Evolutionary conservation across 805 yeast genomes (phyloP).

Genomic region (Candida ovalis): DNA sequence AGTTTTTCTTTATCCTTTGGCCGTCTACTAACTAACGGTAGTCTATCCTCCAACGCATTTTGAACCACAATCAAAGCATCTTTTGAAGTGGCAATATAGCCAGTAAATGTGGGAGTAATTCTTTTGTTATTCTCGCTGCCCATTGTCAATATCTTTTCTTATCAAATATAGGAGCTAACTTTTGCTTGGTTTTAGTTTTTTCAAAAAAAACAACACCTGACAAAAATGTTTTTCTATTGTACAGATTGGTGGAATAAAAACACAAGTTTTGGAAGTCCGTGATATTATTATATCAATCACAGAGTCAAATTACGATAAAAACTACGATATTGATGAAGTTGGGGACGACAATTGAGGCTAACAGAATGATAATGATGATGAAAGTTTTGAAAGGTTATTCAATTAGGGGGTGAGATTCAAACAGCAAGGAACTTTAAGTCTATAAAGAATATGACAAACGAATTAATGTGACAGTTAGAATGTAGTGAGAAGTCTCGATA

Average conservation of each 20-base stretch:
- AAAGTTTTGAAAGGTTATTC: background rate
- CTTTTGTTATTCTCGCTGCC: slow-evolving; percentile 1
- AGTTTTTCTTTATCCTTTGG: slow-evolving; percentile 78
- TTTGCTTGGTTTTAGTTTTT: background rate
- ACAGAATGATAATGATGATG: background rate
- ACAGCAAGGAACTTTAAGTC: background rate
- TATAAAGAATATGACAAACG: background rate
- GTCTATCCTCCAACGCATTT: slow-evolving; percentile 60
- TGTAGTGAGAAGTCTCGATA: background rate
- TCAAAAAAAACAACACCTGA: too few relatives aligned
- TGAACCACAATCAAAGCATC: slow-evolving; percentile 83
- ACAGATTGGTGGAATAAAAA: background rate
- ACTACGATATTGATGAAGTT: background rate
- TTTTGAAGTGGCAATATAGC: slow-evolving; percentile 75
- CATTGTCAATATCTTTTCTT: too few relatives aligned
- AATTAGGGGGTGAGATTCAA: background rate
- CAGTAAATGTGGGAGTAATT: slow-evolving; percentile 55
- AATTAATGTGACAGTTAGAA: background rate
- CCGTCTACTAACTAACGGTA: slow-evolving; percentile 66
- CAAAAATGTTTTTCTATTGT: background rate
- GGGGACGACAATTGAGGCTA: too few relatives aligned
- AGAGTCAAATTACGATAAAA: background rate
- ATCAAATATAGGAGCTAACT: too few relatives aligned
- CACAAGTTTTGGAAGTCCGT: too few relatives aligned
- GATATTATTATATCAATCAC: background rate